phyloP scores from a whole-genome alignment of 805 yeast genomes.

The Schizosaccharomyces lindneri region DNA sequence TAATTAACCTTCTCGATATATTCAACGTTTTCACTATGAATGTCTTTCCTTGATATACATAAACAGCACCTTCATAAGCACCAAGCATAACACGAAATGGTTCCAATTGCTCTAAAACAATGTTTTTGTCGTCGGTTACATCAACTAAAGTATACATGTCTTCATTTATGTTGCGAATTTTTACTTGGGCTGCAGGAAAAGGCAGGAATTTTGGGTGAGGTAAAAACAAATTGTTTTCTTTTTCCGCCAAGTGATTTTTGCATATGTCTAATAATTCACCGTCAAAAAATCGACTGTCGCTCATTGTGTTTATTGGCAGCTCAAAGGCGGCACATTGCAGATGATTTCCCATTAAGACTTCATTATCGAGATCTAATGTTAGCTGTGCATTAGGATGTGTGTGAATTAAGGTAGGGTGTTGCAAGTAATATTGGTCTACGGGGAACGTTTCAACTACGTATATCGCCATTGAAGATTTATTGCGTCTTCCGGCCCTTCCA shows the following conservation, averaged over 20 bases:
- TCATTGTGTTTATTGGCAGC: conserved; percentile 30
- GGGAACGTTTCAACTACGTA: conserved; percentile 67
- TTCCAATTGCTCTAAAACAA: conserved; percentile 71
- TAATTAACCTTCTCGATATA: conserved; percentile 53
- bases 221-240: conserved; percentile 20
- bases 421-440: conserved; percentile 61
- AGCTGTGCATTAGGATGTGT: conserved; percentile 31
- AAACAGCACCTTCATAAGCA: conserved; percentile 65
- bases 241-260: conserved; percentile 13
- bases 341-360: conserved; percentile 50
- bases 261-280: conserved; percentile 16
- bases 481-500: conserved; percentile 89
- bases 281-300: conserved; percentile 36
- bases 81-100: conserved; percentile 76
- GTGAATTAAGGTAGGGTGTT: conserved; percentile 35
- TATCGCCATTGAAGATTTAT: conserved; percentile 59
- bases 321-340: conserved; percentile 89
- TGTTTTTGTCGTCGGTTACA: conserved; percentile 47
- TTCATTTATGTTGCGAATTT: conserved; percentile 52
- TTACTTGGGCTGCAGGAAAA: conserved; percentile 54
- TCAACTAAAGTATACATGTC: conserved; percentile 74
- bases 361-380: conserved; percentile 34
- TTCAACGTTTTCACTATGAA: conserved; percentile 69
- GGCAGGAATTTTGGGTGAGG: conserved; percentile 41
- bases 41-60: conserved; percentile 79